phyloP scores from a whole-genome alignment of 2,329 filamentous ascomycete genomes.

The Claviceps quebecensis region DNA sequence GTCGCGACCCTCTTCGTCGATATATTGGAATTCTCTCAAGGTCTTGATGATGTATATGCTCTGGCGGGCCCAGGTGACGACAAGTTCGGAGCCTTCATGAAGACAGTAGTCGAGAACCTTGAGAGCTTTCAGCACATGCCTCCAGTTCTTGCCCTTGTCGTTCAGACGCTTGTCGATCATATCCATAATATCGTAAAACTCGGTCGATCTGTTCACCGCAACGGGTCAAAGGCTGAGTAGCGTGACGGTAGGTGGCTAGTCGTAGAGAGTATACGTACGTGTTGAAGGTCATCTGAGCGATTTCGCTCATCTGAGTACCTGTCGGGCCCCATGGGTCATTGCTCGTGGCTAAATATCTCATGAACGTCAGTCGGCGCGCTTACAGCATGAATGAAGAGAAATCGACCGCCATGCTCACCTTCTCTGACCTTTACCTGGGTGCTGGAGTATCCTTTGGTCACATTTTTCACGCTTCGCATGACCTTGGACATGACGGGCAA shows the following conservation, averaged over 20 bases:
- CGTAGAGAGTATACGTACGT: conserved; percentile 48
- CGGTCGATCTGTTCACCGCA: conserved; percentile 53
- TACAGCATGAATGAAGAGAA: not conserved
- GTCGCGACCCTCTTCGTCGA: conserved; percentile 89
- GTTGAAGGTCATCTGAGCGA: conserved; percentile 94
- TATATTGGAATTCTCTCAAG: conserved; percentile 87
- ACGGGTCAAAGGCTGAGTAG: not conserved
- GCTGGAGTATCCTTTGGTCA: conserved; percentile 94
- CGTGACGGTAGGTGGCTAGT: not conserved
- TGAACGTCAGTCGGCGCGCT: conserved; percentile 7
- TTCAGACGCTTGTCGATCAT: conserved; percentile 98
- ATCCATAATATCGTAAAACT: conserved; percentile 99
- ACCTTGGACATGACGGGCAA: conserved; percentile 74
- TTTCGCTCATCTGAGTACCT: conserved; percentile 96
- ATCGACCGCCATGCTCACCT: conserved; percentile 40
- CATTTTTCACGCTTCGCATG: conserved; percentile 95
- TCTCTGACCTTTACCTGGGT: conserved; percentile 98
- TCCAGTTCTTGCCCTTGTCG: conserved; percentile 99
- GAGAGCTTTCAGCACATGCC: conserved; percentile 90
- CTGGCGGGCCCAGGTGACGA: conserved; percentile 95
- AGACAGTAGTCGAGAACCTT: conserved; percentile 97
- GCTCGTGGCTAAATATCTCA: conserved; percentile 61
- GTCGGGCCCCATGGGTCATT: conserved; percentile 98
- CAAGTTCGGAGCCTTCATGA: conserved; percentile 89
- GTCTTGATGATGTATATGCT: conserved; percentile 99